Evolutionary conservation across 2,329 filamentous ascomycete species (phyloP).

Genomic region (Fusarium acutatum): DNA sequence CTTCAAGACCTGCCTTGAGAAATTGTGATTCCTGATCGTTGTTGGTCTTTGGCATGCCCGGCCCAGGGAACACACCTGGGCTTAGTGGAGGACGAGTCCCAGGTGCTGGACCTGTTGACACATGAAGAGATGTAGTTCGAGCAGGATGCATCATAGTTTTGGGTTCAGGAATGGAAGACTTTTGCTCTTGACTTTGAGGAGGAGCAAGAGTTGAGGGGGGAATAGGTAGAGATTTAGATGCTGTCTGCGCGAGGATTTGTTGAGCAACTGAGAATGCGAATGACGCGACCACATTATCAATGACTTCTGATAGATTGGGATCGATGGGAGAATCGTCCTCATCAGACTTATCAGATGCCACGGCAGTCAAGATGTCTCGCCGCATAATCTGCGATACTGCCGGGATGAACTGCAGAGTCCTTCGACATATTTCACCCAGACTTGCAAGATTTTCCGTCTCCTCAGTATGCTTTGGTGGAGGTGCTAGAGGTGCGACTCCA

Average conservation of each 20-base stretch:
- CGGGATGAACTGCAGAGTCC: slow-evolving; percentile 85
- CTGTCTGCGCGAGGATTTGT: slow-evolving; percentile 79
- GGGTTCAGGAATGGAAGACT: slow-evolving; percentile 70
- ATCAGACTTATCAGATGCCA: slow-evolving; percentile 53
- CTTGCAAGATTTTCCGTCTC: slow-evolving; percentile 79
- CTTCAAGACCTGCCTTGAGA: slow-evolving; percentile 74
- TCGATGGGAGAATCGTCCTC: slow-evolving; percentile 46
- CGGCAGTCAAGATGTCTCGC: slow-evolving; percentile 75
- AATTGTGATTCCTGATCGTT: slow-evolving; percentile 58
- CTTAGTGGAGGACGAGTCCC: slow-evolving; percentile 53
- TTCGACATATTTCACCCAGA: slow-evolving; percentile 85
- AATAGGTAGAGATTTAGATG: slow-evolving; percentile 72
- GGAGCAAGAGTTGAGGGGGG: slow-evolving; percentile 64
- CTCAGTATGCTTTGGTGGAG: slow-evolving; percentile 59
- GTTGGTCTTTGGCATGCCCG: slow-evolving; percentile 52
- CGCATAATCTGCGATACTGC: slow-evolving; percentile 82
- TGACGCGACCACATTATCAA: slow-evolving; percentile 79
- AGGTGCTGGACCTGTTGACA: slow-evolving; percentile 49
- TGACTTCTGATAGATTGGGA: slow-evolving; percentile 58
- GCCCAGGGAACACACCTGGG: slow-evolving; percentile 62
- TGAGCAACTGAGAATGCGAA: slow-evolving; percentile 81
- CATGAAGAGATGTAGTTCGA: slow-evolving; percentile 67
- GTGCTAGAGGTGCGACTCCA: slow-evolving; percentile 63
- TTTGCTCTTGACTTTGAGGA: slow-evolving; percentile 63
- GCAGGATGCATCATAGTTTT: slow-evolving; percentile 77